Base-by-base conservation (phyloP, 2,329 filamentous ascomycete genomes). In the Colletotrichum ledebouriae region DNA sequence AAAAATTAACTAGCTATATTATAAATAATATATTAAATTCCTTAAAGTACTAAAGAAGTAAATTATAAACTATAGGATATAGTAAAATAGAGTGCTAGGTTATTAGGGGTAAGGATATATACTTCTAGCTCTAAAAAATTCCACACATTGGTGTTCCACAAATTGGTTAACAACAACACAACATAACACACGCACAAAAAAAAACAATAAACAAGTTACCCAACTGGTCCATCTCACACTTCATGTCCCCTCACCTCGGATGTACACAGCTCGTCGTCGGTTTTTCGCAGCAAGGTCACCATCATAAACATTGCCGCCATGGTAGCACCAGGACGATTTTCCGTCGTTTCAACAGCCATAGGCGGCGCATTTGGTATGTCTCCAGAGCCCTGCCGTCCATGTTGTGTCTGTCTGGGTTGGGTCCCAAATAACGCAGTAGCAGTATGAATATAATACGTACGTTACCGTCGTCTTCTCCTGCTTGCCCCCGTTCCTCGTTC, bases 121-220 rank as follows among this genome's bases (percentile, higher is more conserved):
- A 17, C 17, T 17, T 17, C 17, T 17, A 17, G 17, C 17, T 17
- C 17, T 17, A 17, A 17, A 17, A 17, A 17, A 17, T 17, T 17
- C 17, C 17, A 17, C 17, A 17, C 17, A 17, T 17, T 17, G 17
- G 17, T 17, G 17, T 17, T 17, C 17, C 17, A 17, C 17, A 17
- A 17, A 17, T 17, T 17, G 17, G 63, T 53, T 39, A 63, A 63
- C 15, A 52, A 44, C 34, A 41, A 42, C 29, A 47, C 49, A 39
- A 50, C 34, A 58, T 47, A 55, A 22, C 22, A 2, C 34, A 37
- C 29, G 17, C 12, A 33, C 41, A 47, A 34, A 60, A 55, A 12
- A 42, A 59, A 69, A 47, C 49, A 56, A 56, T 56, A 65, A 67
- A 67, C 64, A 67, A 58, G 53, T 29, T 64, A 59, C 65, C 65